phyloP scores from a whole-genome alignment of 306 rosid species.

The Parietaria judaica region DNA sequence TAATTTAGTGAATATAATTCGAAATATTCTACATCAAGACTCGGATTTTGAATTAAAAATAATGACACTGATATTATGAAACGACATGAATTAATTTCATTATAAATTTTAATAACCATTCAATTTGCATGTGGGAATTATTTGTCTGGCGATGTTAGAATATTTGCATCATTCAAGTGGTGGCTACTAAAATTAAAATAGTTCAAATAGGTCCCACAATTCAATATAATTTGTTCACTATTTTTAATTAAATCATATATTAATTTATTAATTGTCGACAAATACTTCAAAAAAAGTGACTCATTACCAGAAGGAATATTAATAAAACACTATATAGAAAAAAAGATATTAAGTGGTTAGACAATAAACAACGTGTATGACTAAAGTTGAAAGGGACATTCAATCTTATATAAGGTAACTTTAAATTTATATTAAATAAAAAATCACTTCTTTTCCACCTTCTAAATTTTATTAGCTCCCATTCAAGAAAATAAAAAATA shows the following conservation, averaged over 20 bases:
- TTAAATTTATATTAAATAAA: background rate
- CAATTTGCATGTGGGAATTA: background rate
- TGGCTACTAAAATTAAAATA: background rate
- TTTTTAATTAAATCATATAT: background rate
- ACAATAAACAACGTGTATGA: constrained; percentile 10
- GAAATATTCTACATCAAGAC: too few species aligned
- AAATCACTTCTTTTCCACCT: background rate
- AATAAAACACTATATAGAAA: background rate
- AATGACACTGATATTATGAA: too few species aligned
- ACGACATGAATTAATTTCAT: too few species aligned
- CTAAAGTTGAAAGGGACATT: constrained; percentile 10
- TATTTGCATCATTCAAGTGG: background rate
- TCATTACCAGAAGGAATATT: constrained; percentile 1
- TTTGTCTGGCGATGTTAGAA: background rate
- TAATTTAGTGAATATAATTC: too few species aligned
- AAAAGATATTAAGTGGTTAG: background rate
- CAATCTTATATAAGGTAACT: background rate
- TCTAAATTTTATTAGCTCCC: too few species aligned
- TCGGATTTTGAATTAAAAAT: too few species aligned
- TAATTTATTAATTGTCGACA: background rate
- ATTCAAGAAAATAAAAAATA: too few species aligned
- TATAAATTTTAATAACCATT: too few species aligned
- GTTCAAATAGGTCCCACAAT: constrained; percentile 6
- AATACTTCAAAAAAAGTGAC: background rate
- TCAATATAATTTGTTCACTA: background rate